Base-by-base conservation (phyloP, 2,329 filamentous ascomycete genomes). In the Talaromyces marneffei region DNA sequence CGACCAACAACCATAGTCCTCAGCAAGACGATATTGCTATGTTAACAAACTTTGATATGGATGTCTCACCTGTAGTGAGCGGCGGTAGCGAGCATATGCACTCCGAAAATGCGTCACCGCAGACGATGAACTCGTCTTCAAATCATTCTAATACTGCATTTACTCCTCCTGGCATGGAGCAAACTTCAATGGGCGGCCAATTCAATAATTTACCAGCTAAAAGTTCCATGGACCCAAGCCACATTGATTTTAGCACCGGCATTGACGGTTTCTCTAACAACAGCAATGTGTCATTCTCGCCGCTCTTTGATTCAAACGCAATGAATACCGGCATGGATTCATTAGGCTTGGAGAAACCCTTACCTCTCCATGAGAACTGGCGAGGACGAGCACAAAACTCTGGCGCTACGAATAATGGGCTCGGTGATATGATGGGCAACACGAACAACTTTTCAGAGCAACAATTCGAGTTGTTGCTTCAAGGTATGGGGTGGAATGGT, bases 111-210 rank as follows among this genome's bases (percentile, higher is more conserved):
- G 69, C 72, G 10, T 74, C 72, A 4, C 72, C 74, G 12, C 71
- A 70, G 6, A 75, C 73, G 2, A 59, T 74, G 52, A 73, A 73
- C 23, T 71, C 73, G n/a, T 75, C 71, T 5, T 74, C 74, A 20
- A 75, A 74, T 48, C 71, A 68, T 4, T 74, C 74, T 16, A 75
- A 74, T 53, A 70, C 68, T 2, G 74, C 74, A 14, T 71, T 71
- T 57, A 71, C 72, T 0, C 70, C 72, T 12, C 66, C 66, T 2
- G 69, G 66, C n/a, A 31, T 61, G 1, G 71, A 75, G 39, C 66
- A 71, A 7, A 63, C 67, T 9, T 61, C 42, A 3, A 31, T 57
- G 23, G 53, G 57, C 31, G 35, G 46, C 8, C 62, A 53, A 12
- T 37, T 40, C 12, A 35, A 61, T 54, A 55, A 50, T 6, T 23